Base-by-base conservation (phyloP, 306 rosid species). In the Citrullus colocynthis region DNA sequence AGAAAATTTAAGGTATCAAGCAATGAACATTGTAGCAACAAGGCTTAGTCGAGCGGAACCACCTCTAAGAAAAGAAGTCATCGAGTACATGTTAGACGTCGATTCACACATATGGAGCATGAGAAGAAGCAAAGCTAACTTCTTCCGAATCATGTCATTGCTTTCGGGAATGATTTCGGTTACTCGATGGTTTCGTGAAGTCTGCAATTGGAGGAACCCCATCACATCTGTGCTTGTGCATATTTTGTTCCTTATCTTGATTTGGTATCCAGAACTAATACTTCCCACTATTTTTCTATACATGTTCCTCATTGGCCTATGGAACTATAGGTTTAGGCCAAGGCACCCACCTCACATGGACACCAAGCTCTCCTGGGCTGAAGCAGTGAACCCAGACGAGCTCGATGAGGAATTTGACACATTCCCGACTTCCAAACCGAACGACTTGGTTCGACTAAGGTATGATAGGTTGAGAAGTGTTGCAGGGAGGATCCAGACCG, bases 71-170 rank as follows among this genome's bases (percentile, higher is more conserved):
- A 95, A 91, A 79, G 99, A 95, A 60, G 93, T 89, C 36, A 91
- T 95, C 28, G 99, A 95, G 81, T 95, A 88, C 92, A 95, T 95
- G 99, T 65, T 95, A 21, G 97, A 95, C 77, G 92, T 91, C 21
- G 99, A 95, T 82, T 95, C 99, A 12, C 96, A 90, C 57, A 81
- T 92, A 84, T 92, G 99, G 99, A 95, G 99, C 82, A 92, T 95
- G 97, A 89, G 99, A 79, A 88, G 96, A 83, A 95, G 99, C 92
- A 95, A 92, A 83, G 97, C 97, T 7, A 95, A 95, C 85, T 95
- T 95, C 88, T 90, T 92, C 16, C 92, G 97, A 5, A 82, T 92
- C 56, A 92, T 95, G 96, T 89, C 99, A 0, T 86, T 95, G 52
- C 82, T 95, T 71, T 89, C 99, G 0, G 86, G 90, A 14, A 36